Conservation (phyloP, 2,329 filamentous ascomycete species). For the Microascus cirrosus region DNA sequence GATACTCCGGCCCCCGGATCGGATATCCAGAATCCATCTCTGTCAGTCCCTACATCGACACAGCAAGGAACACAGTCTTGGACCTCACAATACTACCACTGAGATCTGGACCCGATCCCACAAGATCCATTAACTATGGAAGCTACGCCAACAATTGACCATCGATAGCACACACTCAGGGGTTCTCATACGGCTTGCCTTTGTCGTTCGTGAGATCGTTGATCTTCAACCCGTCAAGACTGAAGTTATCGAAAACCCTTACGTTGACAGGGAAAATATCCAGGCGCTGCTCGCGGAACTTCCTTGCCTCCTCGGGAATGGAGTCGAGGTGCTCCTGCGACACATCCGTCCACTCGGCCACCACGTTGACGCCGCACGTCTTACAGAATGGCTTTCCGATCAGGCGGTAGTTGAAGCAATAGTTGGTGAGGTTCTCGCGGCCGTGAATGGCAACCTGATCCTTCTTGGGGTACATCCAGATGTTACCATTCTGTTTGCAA, state of each 20-base stretch:
- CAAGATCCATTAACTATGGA: neutral
- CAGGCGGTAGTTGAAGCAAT: conserved; percentile 20
- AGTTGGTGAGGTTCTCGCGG: conserved; percentile 24
- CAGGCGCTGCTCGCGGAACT: conserved; percentile 1
- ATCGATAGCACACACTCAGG: conserved; percentile 12
- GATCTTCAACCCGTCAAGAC: conserved; percentile 17
- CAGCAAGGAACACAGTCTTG: too few relatives aligned
- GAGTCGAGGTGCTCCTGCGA: conserved; percentile 23
- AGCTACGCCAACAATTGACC: neutral
- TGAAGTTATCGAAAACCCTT: conserved; percentile 24
- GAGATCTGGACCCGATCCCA: neutral
- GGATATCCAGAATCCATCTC: too few relatives aligned
- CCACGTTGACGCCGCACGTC: conserved; percentile 32
- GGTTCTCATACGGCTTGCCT: conserved; percentile 25
- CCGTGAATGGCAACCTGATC: conserved; percentile 28
- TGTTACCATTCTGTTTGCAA: conserved; percentile 14
- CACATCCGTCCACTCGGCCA: conserved; percentile 16
- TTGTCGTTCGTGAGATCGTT: conserved; percentile 15
- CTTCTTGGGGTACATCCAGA: conserved; percentile 31
- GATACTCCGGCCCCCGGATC: too few relatives aligned
- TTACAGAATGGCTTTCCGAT: conserved; percentile 34
- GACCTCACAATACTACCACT: neutral
- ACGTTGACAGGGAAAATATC: conserved; percentile 22
- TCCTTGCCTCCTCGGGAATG: conserved; percentile 12
- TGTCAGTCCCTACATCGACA: too few relatives aligned